phyloP scores from a whole-genome alignment of 805 yeast genomes.

The Nakazawaea siamensis region DNA sequence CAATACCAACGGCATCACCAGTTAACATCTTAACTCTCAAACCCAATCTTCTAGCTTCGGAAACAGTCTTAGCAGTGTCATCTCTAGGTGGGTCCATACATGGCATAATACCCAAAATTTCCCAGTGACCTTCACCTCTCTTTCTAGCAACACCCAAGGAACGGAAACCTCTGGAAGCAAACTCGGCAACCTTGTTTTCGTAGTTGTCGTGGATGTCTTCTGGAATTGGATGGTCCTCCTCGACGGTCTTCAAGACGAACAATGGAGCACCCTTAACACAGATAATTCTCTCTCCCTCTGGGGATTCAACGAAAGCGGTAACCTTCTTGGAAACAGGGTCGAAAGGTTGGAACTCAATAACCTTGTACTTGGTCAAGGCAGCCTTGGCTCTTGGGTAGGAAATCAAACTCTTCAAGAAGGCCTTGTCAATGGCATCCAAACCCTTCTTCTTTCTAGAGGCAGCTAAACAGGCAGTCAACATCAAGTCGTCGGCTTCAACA shows the following conservation, averaged over 20 bases:
- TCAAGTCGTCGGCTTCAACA: conserved; percentile 90
- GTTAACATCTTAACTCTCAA: conserved; percentile 95
- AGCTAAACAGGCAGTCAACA: conserved; percentile 97
- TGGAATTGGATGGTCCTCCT: conserved; percentile 94
- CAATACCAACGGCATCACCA: conserved; percentile 99
- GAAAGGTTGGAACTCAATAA: conserved; percentile 92
- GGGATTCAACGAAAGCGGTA: conserved; percentile 90
- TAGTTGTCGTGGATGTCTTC: conserved; percentile 90
- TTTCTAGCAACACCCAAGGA: conserved; percentile 98
- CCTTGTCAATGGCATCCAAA: conserved; percentile 95
- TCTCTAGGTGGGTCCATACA: conserved; percentile 99
- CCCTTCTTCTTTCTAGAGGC: conserved; percentile 98
- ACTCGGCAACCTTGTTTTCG: conserved; percentile 95
- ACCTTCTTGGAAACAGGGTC: conserved; percentile 98
- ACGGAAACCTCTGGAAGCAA: conserved; percentile 97
- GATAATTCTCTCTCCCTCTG: conserved; percentile 89
- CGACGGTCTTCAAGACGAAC: conserved; percentile 93
- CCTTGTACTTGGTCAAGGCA: conserved; percentile 90
- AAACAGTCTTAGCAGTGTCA: conserved; percentile 91
- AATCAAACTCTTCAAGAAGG: conserved; percentile 87
- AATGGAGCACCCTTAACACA: conserved; percentile 99
- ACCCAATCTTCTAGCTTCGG: conserved; percentile 87
- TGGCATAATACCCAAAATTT: conserved; percentile 96
- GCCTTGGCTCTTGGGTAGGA: conserved; percentile 87
- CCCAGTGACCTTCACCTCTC: conserved; percentile 99